Base-by-base conservation (phyloP, 805 yeast species). In the Spathaspora arborariae region DNA sequence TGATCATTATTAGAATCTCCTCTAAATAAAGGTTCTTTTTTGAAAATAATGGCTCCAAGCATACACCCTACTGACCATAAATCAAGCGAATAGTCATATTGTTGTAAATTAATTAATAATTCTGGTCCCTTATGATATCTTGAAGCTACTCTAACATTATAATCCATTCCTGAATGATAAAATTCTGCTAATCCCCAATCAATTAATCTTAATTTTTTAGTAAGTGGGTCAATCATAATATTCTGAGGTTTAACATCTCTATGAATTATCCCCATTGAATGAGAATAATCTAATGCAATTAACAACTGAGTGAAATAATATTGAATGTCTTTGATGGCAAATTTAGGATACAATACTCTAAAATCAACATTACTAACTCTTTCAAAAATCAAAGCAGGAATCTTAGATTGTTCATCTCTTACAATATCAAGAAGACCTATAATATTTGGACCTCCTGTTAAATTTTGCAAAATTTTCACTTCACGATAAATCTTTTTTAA, bases 141-240 rank as follows among this genome's bases (percentile, higher is more conserved):
- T 4, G 96, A 88, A 2, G 97, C 97, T 15, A 91, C 97, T 53
- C 97, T 77, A 18, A 91, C 97, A 59, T 91, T 91, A 59, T 88
- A 91, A 57, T 88, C 96, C 62, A 81, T 85, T 11, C 89, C 89
- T 20, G 88, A 82, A 62, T 91, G 97, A 60, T 90, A 90, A 62
- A 88, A 90, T 64, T 91, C 97, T 7, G 97, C 97, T 44, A 91
- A 70, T 6, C 97, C 97, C 97, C 97, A 91, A 66, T 91, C 97
- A 45, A 91, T 90, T 53, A 90, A 76, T 52, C 96, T 78, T 55
- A 91, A 69, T 58, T 79, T 81, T 64, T 70, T 81, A 51, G 75
- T 77, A 50, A 76, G 70, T 46, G 88, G 96, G 64, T 91, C 97
- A 55, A 91, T 91, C 96, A 91, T 91, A 52, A 91, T 87, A 65